Conservation (phyloP, 1,284 basidiomycete genomes). For the Polyporus tsugae region DNA sequence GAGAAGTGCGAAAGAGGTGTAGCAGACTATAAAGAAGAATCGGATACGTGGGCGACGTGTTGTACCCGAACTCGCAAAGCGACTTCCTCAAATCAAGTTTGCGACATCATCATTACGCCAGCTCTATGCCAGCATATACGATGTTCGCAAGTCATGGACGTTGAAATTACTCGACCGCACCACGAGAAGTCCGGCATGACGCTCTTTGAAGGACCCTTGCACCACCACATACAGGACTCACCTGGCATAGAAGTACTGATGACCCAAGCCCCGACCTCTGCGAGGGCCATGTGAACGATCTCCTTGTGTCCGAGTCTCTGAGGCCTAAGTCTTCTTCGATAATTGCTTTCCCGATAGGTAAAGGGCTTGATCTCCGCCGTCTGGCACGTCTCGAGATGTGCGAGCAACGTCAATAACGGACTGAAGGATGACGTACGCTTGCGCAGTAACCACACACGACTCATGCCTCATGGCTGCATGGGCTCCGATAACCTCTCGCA, state of each 20-base stretch:
- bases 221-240: not conserved
- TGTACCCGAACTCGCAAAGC: not conserved
- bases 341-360: not conserved
- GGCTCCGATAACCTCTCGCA: not conserved
- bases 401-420: not conserved
- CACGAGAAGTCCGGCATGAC: not conserved
- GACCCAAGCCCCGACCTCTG: not conserved
- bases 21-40: not conserved
- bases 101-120: not conserved
- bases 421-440: not conserved
- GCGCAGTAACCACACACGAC: conserved; percentile 1
- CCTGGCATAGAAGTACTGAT: not conserved
- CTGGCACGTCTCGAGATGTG: not conserved
- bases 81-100: not conserved
- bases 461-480: not conserved
- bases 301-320: not conserved
- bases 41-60: not conserved
- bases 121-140: not conserved
- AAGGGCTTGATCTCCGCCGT: not conserved
- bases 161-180: not conserved
- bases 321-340: not conserved
- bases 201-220: not conserved
- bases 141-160: not conserved
- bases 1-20: not conserved
- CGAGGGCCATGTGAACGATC: not conserved